Evolutionary conservation across 257 asterid species (phyloP).

Genomic region (Voacanga thouarsii): DNA sequence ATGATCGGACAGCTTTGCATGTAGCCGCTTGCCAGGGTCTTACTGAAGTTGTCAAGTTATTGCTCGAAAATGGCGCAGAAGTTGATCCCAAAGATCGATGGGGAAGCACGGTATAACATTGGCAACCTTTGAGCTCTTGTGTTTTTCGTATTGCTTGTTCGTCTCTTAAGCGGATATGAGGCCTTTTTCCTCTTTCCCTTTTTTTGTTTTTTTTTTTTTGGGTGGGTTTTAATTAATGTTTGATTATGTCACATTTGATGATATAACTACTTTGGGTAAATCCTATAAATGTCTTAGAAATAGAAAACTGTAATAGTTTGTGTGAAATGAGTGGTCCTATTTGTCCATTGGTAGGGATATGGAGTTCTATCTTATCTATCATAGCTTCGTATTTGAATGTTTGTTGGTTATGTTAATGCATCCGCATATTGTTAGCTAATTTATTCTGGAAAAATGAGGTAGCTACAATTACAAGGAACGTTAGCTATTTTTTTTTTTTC

Average conservation of each 20-base stretch:
- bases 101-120: constrained; percentile 89
- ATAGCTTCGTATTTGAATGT: neutral
- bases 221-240: neutral
- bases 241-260: neutral
- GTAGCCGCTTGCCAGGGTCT: constrained; percentile 97
- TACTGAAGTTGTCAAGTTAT: constrained; percentile 53
- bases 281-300: neutral
- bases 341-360: neutral
- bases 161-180: neutral
- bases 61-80: constrained; percentile 61
- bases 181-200: too few relatives aligned
- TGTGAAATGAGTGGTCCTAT: neutral
- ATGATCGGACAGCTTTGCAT: constrained; percentile 89
- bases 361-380: neutral
- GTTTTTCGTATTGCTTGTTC: neutral
- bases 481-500: neutral
- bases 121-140: neutral
- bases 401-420: neutral
- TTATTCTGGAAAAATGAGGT: neutral
- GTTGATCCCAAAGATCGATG: constrained; percentile 75
- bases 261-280: neutral
- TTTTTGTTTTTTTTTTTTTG: neutral
- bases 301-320: neutral
- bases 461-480: neutral
- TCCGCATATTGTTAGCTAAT: neutral